Conservation (phyloP, 208 protist genomes). For the Tritrichomonas foetus region DNA sequence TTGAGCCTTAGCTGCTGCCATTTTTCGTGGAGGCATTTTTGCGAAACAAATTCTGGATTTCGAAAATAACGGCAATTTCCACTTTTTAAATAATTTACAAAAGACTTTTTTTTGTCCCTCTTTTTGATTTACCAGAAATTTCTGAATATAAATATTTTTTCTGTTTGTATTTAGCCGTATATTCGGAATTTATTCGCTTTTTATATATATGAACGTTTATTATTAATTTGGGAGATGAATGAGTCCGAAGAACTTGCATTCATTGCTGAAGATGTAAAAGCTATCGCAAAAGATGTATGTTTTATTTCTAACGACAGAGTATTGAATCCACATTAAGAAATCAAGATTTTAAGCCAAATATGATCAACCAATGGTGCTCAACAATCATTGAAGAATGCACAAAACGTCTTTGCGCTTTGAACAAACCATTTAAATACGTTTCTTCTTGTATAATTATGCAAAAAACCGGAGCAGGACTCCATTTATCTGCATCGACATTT, state of each 20-base stretch:
- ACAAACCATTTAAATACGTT: conserved; percentile 82
- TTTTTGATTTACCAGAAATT: no score
- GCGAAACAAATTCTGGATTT: no score
- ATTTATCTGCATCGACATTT: conserved; percentile 71
- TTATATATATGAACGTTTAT: no score
- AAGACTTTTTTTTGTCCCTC: no score
- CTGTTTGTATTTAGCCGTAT: no score
- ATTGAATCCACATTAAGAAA: conserved; percentile 38
- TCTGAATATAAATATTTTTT: no score
- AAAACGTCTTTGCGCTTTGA: conserved; percentile 43
- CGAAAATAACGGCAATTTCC: no score
- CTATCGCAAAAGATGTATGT: conserved; percentile 30
- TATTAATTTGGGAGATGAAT: background rate
- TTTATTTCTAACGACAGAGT: conserved; percentile 36
- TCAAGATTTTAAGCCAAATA: background rate
- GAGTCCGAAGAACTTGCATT: conserved; percentile 31
- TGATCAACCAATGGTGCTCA: conserved; percentile 39
- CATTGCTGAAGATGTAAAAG: conserved; percentile 20
- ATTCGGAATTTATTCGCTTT: no score
- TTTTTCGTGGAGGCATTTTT: no score
- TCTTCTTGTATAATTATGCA: conserved; percentile 77
- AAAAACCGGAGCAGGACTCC: conserved; percentile 73
- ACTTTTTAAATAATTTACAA: no score
- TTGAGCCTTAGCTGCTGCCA: no score
- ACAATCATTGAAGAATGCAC: background rate